These are phyloP conservation scores for Tetragonia tetragonoides DNA, from an alignment of 148 eudicot genomes.

Conservation along the genomic window DNA sequence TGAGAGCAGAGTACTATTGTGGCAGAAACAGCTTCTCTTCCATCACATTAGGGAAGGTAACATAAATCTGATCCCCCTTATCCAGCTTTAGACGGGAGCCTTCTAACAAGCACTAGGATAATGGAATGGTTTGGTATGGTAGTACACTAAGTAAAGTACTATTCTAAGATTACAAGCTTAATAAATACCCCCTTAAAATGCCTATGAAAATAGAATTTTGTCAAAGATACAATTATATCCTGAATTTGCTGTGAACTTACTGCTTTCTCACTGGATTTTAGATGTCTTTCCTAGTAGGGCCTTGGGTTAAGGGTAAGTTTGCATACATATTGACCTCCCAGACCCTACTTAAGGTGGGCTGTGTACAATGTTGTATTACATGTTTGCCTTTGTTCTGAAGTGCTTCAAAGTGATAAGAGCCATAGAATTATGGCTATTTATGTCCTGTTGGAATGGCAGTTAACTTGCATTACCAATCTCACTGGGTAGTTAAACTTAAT, in stretches of 20 bases:
- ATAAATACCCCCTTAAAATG: not conserved
- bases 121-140: not conserved
- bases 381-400: not conserved
- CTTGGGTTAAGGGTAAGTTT: too few relatives aligned
- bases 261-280: too few relatives aligned
- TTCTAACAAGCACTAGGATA: not conserved
- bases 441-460: not conserved
- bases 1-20: too few relatives aligned
- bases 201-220: not conserved
- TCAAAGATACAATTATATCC: not conserved
- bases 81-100: not conserved
- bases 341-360: too few relatives aligned
- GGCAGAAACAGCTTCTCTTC: too few relatives aligned
- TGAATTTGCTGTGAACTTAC: not conserved
- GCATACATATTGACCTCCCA: too few relatives aligned
- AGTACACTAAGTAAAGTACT: not conserved
- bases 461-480: not conserved
- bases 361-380: not conserved
- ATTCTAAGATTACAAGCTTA: not conserved
- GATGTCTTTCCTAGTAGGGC: too few relatives aligned
- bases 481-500: constrained; percentile 1
- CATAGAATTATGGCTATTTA: not conserved
- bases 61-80: not conserved
- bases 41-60: too few relatives aligned
- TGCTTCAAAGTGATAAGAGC: not conserved